Evolutionary conservation across 768 basidiomycete genomes (phyloP), one percentile per base, ranked within the genome.

Genomic region (Fomitopsis pulvina): DNA sequence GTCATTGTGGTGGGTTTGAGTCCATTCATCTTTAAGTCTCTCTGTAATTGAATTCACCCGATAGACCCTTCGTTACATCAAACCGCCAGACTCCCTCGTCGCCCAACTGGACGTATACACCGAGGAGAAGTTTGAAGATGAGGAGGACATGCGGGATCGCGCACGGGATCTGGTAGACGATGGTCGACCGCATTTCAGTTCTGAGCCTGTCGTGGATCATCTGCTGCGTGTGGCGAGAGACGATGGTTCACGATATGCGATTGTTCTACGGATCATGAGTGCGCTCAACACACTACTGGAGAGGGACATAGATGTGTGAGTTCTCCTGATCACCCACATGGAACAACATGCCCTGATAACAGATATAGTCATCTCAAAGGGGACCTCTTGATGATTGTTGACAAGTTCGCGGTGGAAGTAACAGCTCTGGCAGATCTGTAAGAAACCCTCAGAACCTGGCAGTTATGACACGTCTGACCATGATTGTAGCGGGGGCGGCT

Each of bases 51-150:
- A 43, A 32, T 26, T 25, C 6, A 16, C 18, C 22, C 27, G 21
- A 2, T 11, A 51, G n/a, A 38, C 56, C 3, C 70, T 94, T 6
- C 77, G 83, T 52, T 90, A 90, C 57, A 70, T 81, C 32, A 77
- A 79, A 58, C 88, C 90, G 1, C 87, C 90, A 6, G 90, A 86
- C n/a, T 63, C 58, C 3, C 67, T 95, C n/a, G 61, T 87, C n/a
- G 85, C 75, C 0, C 92, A 94, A 58, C 67, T 93, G 5, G 79
- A 85, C 53, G 74, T 90, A 24, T 95, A 92, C 57, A 76, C 79
- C 0, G 92, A 95, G 54, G 92, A 94, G 63, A 88, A 90, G 57
- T 87, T 84, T 40, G 92, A 94, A 58, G 92, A 96, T 61, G 87
- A 90, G 62, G 83, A 87, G 60, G 88, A 93, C 44, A 75, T 89